Evolutionary conservation across 805 yeast genomes (phyloP), one percentile per base, ranked within the genome.

Genomic region (Torulaspora microellipsoides): DNA sequence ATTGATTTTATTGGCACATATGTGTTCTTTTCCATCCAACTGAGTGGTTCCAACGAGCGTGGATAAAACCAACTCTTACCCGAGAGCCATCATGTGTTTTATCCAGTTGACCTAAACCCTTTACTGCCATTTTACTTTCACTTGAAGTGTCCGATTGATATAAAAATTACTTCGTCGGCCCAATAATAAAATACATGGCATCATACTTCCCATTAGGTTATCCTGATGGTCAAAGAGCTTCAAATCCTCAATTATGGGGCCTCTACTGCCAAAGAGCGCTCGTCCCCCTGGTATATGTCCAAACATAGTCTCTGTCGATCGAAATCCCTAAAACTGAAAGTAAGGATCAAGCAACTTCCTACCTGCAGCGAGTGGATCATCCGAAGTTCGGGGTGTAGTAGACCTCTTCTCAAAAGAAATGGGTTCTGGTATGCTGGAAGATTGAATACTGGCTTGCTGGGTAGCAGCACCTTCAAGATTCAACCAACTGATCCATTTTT

Each of bases 31-130:
- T n/a, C n/a, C n/a, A n/a, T n/a, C n/a, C n/a, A n/a, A n/a, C n/a
- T n/a, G n/a, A n/a, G 31, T 70, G 65, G 67, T 93, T 93, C 99
- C 99, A 93, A 66, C 99, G 85, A 12, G 99, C 97, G 64, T 90
- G 96, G 45, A 93, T 76, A 59, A 93, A 88, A 29, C 91, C 96
- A 42, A 93, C 72, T 55, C 83, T 77, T 51, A 90, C 70, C 2
- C 69, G 60, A 27, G 83, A 73, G 53, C 84, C 95, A 61, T 84
- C 82, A 64, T 84, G 83, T 40, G 62, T 54, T 62, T 80, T 76
- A 64, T 87, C 93, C 14, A 80, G 57, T 56, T 78, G 67, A 27
- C 95, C 96, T 55, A 88, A 70, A 54, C 96, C 96, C 64, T 80
- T 80, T 44, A 85, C 78, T 46, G 89, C 91, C 91, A 83, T 83